These are phyloP conservation scores for Phyllosticta citriasiana DNA, from an alignment of 2,329 filamentous ascomycete species.

Conservation along the genomic window DNA sequence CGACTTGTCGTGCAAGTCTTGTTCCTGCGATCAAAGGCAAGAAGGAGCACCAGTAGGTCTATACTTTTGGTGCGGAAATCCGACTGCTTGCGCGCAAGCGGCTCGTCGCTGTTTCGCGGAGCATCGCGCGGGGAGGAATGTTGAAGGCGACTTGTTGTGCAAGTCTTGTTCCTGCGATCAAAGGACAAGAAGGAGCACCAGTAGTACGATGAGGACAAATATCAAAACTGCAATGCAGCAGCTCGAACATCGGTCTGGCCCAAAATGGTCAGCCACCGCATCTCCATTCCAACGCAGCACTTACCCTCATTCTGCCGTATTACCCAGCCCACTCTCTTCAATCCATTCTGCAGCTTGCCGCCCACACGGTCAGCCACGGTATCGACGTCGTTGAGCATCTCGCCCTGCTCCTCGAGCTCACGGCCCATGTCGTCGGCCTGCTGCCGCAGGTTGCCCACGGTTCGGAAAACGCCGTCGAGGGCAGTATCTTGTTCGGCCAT, in stretches of 20 bases:
- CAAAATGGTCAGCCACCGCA: slow-evolving; percentile 10
- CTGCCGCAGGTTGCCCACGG: slow-evolving; percentile 78
- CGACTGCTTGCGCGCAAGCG: not conserved
- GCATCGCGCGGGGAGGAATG: not conserved
- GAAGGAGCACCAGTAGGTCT: no score
- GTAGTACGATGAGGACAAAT: slow-evolving; percentile 73
- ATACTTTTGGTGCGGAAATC: not conserved
- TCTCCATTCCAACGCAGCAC: slow-evolving; percentile 16
- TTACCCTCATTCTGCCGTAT: slow-evolving; percentile 84
- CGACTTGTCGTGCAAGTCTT: not conserved
- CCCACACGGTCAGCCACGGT: slow-evolving; percentile 77
- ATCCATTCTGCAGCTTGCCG: slow-evolving; percentile 71
- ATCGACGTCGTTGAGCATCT: slow-evolving; percentile 81
- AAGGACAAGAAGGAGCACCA: slow-evolving; percentile 65
- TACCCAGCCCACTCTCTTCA: slow-evolving; percentile 77
- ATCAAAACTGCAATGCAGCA: slow-evolving; percentile 89
- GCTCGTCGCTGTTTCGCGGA: not conserved
- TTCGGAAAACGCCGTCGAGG: slow-evolving; percentile 84
- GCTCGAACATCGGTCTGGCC: slow-evolving; percentile 59
- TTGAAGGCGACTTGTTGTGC: not conserved
- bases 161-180: not conserved
- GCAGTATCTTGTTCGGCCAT: slow-evolving; percentile 93
- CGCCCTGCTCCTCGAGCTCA: slow-evolving; percentile 88
- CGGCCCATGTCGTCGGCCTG: slow-evolving; percentile 95
- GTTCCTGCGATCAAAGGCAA: no score